A percentile compares a stretch with the other conserved stretches of the same genome.
phyloP scores from a whole-genome alignment of 176 grass and related monocot genomes.

The Neostapfia colusana region DNA sequence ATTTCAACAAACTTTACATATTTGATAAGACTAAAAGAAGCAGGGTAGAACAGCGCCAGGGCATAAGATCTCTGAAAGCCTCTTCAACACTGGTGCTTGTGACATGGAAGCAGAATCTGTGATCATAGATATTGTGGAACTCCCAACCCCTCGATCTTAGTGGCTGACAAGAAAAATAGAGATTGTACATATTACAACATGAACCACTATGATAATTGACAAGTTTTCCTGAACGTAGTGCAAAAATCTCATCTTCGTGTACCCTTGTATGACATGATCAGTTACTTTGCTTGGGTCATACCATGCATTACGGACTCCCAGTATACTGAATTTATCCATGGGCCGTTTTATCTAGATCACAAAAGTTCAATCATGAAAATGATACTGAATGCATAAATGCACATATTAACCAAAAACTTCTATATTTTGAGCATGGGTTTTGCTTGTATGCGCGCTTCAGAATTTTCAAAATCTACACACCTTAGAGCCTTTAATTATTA shows the following conservation, averaged over 20 bases:
- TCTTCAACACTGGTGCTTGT: too few relatives aligned
- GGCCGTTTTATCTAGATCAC: constrained; percentile 58
- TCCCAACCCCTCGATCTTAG: too few relatives aligned
- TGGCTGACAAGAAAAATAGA: too few relatives aligned
- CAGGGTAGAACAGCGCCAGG: too few relatives aligned
- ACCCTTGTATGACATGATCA: constrained; percentile 83
- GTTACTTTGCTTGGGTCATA: constrained; percentile 76
- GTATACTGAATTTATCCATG: constrained; percentile 87
- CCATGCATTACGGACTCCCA: constrained; percentile 73
- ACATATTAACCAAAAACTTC: too few relatives aligned
- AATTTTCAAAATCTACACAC: not conserved
- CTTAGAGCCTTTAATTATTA: not conserved
- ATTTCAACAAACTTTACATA: too few relatives aligned
- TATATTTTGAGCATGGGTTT: not conserved
- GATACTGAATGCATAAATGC: not conserved
- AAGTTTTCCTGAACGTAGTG: not conserved
- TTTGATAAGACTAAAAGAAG: too few relatives aligned
- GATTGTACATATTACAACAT: too few relatives aligned
- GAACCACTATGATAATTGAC: not conserved
- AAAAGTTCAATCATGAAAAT: constrained; percentile 15
- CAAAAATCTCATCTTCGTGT: constrained; percentile 67
- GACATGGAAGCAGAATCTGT: too few relatives aligned
- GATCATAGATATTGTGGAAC: too few relatives aligned
- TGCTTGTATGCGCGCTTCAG: not conserved
- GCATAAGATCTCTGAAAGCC: too few relatives aligned